These are phyloP conservation scores for Abrus pulchellus DNA, from an alignment of 306 rosid species.

Conservation along the genomic window DNA sequence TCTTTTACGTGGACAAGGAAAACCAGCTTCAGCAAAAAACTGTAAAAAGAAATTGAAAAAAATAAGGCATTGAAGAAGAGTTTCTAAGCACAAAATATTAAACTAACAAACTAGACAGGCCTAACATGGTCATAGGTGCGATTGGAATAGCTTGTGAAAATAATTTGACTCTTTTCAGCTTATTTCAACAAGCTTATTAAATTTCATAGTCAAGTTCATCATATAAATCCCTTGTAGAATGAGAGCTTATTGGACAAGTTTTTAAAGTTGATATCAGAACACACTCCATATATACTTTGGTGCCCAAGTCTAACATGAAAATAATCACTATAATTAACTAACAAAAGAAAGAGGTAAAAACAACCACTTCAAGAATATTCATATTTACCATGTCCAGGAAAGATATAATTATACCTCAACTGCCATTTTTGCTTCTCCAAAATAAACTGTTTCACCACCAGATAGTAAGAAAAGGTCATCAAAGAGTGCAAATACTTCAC, in stretches of 20 bases:
- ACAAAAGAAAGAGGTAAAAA: background rate
- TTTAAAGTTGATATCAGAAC: too few relatives aligned
- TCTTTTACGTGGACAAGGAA: conserved; percentile 84
- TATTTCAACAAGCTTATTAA: too few relatives aligned
- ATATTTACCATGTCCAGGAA: background rate
- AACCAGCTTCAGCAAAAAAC: conserved; percentile 89
- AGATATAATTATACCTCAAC: conserved; percentile 59
- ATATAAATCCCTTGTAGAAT: too few relatives aligned
- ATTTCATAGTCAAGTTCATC: too few relatives aligned
- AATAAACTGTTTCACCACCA: conserved; percentile 84
- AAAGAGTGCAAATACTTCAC: conserved; percentile 90
- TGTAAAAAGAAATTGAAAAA: conserved; percentile 39
- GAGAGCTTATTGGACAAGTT: too few relatives aligned
- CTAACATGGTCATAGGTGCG: background rate
- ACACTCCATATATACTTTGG: background rate
- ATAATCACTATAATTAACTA: background rate
- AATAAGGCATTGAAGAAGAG: background rate
- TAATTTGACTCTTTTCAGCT: too few relatives aligned
- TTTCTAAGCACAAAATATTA: background rate
- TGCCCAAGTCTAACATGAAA: background rate
- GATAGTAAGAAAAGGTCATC: conserved; percentile 87
- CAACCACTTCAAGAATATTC: background rate
- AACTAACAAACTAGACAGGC: background rate
- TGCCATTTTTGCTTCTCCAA: conserved; percentile 86
- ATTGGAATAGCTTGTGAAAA: too few relatives aligned